Evolutionary conservation across 305 asterid species (phyloP).

Genomic region (Withania somnifera): DNA sequence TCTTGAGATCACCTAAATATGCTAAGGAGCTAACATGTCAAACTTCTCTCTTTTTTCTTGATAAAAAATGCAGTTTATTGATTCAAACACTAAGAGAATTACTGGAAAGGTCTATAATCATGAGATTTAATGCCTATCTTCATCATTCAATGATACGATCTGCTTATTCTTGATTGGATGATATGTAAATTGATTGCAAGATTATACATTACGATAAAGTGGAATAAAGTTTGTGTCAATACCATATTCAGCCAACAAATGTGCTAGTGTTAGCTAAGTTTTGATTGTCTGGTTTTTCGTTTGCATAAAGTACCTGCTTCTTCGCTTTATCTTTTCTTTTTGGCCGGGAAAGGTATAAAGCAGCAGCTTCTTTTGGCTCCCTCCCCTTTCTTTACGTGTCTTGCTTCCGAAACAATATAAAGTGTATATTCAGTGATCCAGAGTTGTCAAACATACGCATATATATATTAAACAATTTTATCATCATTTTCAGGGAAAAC

Average conservation of each 20-base stretch:
- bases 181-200: neutral
- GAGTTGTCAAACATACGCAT: neutral
- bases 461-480: neutral
- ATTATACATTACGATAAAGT: neutral
- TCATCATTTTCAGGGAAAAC: neutral
- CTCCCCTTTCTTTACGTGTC: neutral
- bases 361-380: neutral
- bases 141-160: neutral
- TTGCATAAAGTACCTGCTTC: no score
- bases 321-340: neutral
- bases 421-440: no score
- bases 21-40: neutral
- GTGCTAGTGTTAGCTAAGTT: neutral
- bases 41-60: neutral
- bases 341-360: neutral
- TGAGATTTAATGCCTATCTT: neutral
- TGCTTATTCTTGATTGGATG: neutral
- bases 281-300: neutral
- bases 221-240: neutral
- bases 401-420: neutral
- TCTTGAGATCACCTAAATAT: neutral
- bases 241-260: neutral
- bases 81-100: neutral
- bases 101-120: neutral
- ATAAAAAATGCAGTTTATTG: neutral